Conservation (phyloP, 169 alveolate genomes). For the Plasmodium billcollinsi region DNA sequence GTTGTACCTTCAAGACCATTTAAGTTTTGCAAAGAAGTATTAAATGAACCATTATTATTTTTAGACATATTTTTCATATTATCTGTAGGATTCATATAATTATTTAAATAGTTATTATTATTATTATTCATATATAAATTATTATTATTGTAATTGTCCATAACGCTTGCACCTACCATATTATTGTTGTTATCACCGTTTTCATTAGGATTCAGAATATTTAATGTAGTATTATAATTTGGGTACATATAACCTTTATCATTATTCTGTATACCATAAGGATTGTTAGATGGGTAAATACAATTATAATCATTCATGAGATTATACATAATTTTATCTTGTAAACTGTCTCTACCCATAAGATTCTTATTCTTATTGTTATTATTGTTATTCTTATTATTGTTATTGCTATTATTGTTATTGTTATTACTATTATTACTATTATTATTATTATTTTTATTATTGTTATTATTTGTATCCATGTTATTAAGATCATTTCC, state of each 20-base stretch:
- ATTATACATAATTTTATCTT: not conserved
- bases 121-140: not conserved
- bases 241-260: not conserved
- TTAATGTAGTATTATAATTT: slow-evolving; percentile 8
- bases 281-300: not conserved
- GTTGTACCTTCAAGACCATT: not conserved
- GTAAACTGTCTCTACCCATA: not conserved
- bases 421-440: not conserved
- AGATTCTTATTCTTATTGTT: not conserved
- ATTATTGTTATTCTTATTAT: not conserved
- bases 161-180: not conserved
- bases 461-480: not conserved
- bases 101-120: not conserved
- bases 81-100: slow-evolving; percentile 1
- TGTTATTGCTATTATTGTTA: not conserved
- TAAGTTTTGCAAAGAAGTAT: not conserved
- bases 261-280: not conserved
- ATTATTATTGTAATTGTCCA: not conserved
- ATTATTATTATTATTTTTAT: not conserved
- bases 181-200: not conserved
- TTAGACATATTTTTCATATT: not conserved
- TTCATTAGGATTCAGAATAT: not conserved
- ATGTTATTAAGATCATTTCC: not conserved
- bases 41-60: slow-evolving; percentile 13
- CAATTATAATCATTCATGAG: slow-evolving; percentile 7